A percentile compares a stretch with the other conserved stretches of the same genome.
These are phyloP conservation scores for Camelina laxa DNA, from an alignment of 345 rosid species.

Conservation along the genomic window DNA sequence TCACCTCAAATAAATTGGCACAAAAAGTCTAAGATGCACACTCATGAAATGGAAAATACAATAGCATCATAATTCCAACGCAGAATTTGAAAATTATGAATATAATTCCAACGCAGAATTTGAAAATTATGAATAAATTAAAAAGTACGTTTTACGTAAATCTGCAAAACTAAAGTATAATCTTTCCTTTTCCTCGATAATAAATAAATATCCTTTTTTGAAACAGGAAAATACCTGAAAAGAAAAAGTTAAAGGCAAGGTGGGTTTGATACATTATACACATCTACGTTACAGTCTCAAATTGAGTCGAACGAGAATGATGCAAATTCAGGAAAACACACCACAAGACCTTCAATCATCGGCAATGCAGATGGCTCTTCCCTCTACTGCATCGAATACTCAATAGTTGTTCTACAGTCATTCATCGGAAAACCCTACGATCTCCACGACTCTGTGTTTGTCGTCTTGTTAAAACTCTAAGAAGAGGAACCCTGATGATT, in stretches of 20 bases:
- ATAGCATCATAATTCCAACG: no score
- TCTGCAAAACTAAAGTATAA: neutral
- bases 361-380: neutral
- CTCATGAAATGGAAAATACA: no score
- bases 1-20: no score
- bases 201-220: neutral
- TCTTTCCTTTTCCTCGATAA: neutral
- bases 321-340: neutral
- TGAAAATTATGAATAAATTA: no score
- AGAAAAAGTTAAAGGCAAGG: neutral
- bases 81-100: no score
- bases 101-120: no score
- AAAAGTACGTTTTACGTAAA: neutral
- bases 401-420: neutral
- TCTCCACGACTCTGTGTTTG: slow-evolving; percentile 5
- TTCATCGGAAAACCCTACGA: neutral
- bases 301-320: slow-evolving; percentile 8
- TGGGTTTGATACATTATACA: neutral
- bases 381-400: neutral
- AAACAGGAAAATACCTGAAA: neutral
- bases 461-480: slow-evolving; percentile 2
- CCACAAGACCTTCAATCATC: neutral
- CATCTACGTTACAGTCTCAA: neutral
- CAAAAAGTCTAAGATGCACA: no score
- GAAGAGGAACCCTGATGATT: neutral